Conservation (phyloP, 805 yeast species). For the Isabelozyma gotoi region DNA sequence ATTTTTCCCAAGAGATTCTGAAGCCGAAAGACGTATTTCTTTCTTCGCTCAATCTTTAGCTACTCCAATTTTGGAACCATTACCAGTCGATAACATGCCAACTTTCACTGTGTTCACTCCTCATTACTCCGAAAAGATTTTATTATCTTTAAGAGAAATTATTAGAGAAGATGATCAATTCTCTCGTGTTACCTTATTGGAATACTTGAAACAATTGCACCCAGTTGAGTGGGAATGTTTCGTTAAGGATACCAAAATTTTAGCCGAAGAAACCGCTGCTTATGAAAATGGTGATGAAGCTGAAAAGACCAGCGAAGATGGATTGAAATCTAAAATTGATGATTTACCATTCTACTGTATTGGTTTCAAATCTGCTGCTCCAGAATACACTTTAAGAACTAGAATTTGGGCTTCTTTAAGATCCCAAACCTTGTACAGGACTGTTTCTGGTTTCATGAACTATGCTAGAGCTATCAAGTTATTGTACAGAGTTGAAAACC, state of each 20-base stretch:
- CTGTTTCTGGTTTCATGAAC: slow-evolving; percentile 48
- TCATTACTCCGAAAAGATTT: slow-evolving; percentile 81
- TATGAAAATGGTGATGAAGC: slow-evolving; percentile 55
- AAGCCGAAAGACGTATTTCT: slow-evolving; percentile 99
- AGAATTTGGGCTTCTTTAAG: slow-evolving; percentile 49
- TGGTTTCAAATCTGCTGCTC: slow-evolving; percentile 49
- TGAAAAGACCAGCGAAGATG: slow-evolving; percentile 31
- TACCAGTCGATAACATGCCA: slow-evolving; percentile 99
- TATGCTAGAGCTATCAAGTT: slow-evolving; percentile 47
- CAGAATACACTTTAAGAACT: slow-evolving; percentile 47
- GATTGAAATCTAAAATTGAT: slow-evolving; percentile 35
- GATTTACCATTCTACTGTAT: slow-evolving; percentile 48
- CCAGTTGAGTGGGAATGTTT: slow-evolving; percentile 59
- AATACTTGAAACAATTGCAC: slow-evolving; percentile 55
- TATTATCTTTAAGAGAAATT: slow-evolving; percentile 72
- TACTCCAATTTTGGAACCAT: slow-evolving; percentile 97
- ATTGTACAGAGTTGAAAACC: slow-evolving; percentile 46
- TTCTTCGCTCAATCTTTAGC: slow-evolving; percentile 99
- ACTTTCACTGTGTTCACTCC: slow-evolving; percentile 93
- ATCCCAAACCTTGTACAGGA: slow-evolving; percentile 47
- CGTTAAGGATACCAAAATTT: slow-evolving; percentile 54
- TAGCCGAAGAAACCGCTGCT: slow-evolving; percentile 50
- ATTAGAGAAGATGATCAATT: slow-evolving; percentile 70
- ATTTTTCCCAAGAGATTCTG: slow-evolving; percentile 95
- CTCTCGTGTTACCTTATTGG: slow-evolving; percentile 54